Conservation (phyloP, 202 grass and related monocot species). For the Carex arenaria region DNA sequence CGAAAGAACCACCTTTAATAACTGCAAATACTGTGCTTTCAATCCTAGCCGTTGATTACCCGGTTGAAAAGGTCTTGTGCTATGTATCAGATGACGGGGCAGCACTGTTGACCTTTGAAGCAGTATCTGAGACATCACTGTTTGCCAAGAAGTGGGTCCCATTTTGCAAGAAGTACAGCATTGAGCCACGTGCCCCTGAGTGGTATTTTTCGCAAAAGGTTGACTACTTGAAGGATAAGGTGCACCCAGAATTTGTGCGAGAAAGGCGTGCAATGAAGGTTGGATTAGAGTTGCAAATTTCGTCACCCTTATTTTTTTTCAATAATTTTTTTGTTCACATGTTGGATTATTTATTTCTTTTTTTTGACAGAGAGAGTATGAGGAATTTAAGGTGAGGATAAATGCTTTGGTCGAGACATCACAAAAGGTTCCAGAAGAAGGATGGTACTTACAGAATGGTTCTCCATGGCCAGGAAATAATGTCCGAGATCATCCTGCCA, state of each 20-base stretch:
- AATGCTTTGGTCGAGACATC: slow-evolving; percentile 33
- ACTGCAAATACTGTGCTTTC: slow-evolving; percentile 71
- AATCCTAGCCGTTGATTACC: slow-evolving; percentile 67
- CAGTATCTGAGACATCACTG: slow-evolving; percentile 52
- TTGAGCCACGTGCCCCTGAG: slow-evolving; percentile 61
- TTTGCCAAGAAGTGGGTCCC: slow-evolving; percentile 76
- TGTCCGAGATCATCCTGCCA: slow-evolving; percentile 48
- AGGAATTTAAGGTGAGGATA: slow-evolving; percentile 47
- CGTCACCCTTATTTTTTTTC: background rate
- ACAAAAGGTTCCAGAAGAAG: slow-evolving; percentile 53
- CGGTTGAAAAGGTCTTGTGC: slow-evolving; percentile 51
- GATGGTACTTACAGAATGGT: slow-evolving; percentile 50
- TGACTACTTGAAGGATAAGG: slow-evolving; percentile 69
- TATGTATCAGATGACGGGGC: slow-evolving; percentile 45
- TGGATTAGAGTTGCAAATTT: slow-evolving; percentile 5
- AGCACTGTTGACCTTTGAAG: slow-evolving; percentile 62
- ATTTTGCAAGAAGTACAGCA: slow-evolving; percentile 61
- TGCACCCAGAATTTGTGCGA: slow-evolving; percentile 48
- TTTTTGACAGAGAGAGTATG: slow-evolving; percentile 55
- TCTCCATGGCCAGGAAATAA: slow-evolving; percentile 57
- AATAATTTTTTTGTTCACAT: slow-evolving; percentile 7
- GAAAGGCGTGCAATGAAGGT: slow-evolving; percentile 68
- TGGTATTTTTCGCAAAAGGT: slow-evolving; percentile 61
- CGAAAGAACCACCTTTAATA: slow-evolving; percentile 53
- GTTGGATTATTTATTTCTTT: slow-evolving; percentile 1